Conservation (phyloP, 768 basidiomycete genomes). For the Russula sp. region DNA sequence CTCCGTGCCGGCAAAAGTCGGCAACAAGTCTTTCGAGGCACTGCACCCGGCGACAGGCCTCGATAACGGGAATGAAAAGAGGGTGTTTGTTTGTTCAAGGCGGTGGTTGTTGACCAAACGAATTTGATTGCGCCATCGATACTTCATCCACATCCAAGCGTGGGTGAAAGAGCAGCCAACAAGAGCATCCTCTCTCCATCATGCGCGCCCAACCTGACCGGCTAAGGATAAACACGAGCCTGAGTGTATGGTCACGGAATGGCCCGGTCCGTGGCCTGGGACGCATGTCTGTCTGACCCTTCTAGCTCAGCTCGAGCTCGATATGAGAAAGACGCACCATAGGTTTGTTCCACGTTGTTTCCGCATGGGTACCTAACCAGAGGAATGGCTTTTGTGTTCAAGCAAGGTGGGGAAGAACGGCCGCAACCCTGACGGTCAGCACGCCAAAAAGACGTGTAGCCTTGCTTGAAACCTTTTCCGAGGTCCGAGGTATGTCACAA, state of each 20-base stretch:
- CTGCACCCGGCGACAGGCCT: background rate
- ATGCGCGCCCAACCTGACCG: background rate
- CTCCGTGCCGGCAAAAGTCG: background rate
- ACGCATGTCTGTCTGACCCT: background rate
- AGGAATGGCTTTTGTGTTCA: background rate
- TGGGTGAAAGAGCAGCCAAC: background rate
- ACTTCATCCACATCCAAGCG: background rate
- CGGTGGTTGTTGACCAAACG: background rate
- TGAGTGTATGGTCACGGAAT: background rate
- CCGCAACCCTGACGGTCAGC: background rate
- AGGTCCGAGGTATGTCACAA: background rate
- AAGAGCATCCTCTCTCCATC: too few species aligned
- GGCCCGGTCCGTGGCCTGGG: background rate
- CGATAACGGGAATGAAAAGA: background rate
- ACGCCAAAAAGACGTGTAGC: background rate
- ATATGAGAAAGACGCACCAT: background rate
- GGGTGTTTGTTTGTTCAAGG: conserved; percentile 1
- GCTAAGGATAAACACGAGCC: too few species aligned
- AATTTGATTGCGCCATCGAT: background rate
- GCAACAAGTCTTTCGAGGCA: background rate
- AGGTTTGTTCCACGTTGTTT: background rate
- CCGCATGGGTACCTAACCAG: background rate
- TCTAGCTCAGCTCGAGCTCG: background rate
- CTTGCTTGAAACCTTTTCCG: background rate
- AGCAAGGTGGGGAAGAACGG: background rate